Base-by-base conservation (phyloP, 2,329 filamentous ascomycete genomes). In the Clonostachys rhizophaga region DNA sequence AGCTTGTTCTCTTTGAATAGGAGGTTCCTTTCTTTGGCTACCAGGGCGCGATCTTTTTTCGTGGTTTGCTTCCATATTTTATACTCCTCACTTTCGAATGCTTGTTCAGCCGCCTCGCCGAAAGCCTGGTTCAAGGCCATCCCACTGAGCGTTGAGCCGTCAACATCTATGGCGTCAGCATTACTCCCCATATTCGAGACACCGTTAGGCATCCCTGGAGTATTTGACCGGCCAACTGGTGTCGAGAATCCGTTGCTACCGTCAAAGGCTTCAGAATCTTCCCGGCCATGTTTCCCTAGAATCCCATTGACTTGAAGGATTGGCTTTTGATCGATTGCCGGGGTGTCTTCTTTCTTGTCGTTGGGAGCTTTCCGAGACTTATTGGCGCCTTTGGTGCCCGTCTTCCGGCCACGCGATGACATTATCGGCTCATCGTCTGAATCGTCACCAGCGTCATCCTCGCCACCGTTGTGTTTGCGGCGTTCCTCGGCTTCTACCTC, bases 1-100 rank as follows among this genome's bases (percentile, higher is more conserved):
- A 99, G 74, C 58, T 84, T 89, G 57, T 91, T 86, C 44, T 86
- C 87, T 51, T 86, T 87, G 69, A 99, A 96, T 13, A 99, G 79
- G 37, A 87, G 81, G 64, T 91, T 85, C 34, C 94, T 82, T 62
- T 96, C 89, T 53, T 91, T 90, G 49, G 94, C 87, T 46, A 92
- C 83, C 20, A 87, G 72, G 5, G 94, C 94, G 52, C 94, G 85
- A 59, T 96, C 91, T 63, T 94, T 96, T 69, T 97, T 97, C 3
- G 94, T 99, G 39, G 96, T 90, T 66, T 97, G 92, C 70, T 97
- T 99, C 94, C 95, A 99, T 35, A 94, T 88, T 64, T 95, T 95
- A 70, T 94, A 96, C 61, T 96, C 92, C 49, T 97, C 91, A 56
- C 97, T 91, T 56, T 95, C 83, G 55, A 90, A 90, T 12, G 81